Conservation (phyloP, 148 eudicot genomes). For the Fagopyrum tataricum region DNA sequence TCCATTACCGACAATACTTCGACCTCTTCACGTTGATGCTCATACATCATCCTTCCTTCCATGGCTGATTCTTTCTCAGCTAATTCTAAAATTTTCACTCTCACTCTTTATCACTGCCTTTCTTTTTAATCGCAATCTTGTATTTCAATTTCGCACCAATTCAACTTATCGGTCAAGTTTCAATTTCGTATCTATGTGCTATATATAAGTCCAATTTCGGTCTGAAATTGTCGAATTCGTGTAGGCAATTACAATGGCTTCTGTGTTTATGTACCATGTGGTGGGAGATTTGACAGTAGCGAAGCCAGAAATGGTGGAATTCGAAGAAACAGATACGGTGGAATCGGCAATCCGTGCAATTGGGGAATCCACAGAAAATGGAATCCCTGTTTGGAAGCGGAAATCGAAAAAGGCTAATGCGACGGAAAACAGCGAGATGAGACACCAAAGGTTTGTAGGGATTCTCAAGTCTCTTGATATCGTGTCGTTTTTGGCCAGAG, state of each 20-base stretch:
- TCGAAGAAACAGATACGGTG: conserved; percentile 66
- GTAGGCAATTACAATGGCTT: conserved; percentile 43
- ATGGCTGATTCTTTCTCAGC: conserved; percentile 34
- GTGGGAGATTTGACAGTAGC: conserved; percentile 97
- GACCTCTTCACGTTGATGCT: conserved; percentile 1
- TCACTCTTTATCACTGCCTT: conserved; percentile 46
- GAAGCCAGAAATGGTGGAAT: conserved; percentile 79
- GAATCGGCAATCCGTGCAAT: conserved; percentile 79
- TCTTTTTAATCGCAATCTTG: conserved; percentile 50
- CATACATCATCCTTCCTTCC: conserved; percentile 15
- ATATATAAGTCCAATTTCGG: background rate
- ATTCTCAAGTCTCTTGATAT: conserved; percentile 82
- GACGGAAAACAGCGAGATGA: conserved; percentile 57
- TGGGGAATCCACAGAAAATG: conserved; percentile 80
- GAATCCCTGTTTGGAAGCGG: conserved; percentile 79
- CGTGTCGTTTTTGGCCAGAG: conserved; percentile 74
- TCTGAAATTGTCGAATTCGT: background rate
- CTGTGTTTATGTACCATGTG: conserved; percentile 89
- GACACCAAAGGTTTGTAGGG: conserved; percentile 76
- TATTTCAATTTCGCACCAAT: conserved; percentile 28
- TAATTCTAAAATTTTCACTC: conserved; percentile 9
- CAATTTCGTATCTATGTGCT: background rate
- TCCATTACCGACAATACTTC: background rate
- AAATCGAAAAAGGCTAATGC: conserved; percentile 27
- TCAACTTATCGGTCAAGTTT: conserved; percentile 41